A percentile compares a stretch with the other conserved stretches of the same genome.
These are phyloP conservation scores for Hortiboletus campestris DNA, from an alignment of 768 basidiomycete genomes.

Conservation along the genomic window DNA sequence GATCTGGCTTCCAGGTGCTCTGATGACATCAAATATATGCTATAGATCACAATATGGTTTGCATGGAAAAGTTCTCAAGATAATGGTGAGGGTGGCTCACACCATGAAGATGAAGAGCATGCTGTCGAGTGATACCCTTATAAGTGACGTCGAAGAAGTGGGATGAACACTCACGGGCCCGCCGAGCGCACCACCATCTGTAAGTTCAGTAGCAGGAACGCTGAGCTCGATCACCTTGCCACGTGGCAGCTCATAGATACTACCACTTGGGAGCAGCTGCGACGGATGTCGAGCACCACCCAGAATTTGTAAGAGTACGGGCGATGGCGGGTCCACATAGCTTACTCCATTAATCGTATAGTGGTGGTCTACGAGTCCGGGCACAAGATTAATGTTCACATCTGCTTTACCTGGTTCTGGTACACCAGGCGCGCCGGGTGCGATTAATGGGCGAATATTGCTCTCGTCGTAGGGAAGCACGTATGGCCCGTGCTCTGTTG, in stretches of 20 bases:
- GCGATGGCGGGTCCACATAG: slow-evolving; percentile 8
- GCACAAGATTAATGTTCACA: slow-evolving; percentile 21
- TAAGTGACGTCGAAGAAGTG: background rate
- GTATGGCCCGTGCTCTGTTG: slow-evolving; percentile 16
- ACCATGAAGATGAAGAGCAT: slow-evolving; percentile 23
- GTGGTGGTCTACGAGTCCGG: background rate
- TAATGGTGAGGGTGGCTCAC: slow-evolving; percentile 3
- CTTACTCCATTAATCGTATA: slow-evolving; percentile 11
- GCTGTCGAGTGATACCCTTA: slow-evolving; percentile 1
- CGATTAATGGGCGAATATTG: slow-evolving; percentile 18
- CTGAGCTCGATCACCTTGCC: slow-evolving; percentile 19
- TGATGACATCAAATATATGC: slow-evolving; percentile 43
- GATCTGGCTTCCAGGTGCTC: slow-evolving; percentile 36
- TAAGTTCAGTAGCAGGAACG: slow-evolving; percentile 13
- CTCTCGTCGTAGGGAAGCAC: slow-evolving; percentile 15
- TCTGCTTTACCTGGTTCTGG: slow-evolving; percentile 24
- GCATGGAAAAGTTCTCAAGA: background rate
- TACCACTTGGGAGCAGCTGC: slow-evolving; percentile 12
- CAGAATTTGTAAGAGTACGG: slow-evolving; percentile 27
- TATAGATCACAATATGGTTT: slow-evolving; percentile 9
- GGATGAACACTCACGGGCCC: slow-evolving; percentile 23
- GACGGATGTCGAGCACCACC: slow-evolving; percentile 12
- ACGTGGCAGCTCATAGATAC: slow-evolving; percentile 14
- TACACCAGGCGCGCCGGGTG: slow-evolving; percentile 23
- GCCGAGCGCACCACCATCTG: slow-evolving; percentile 27